Base-by-base conservation (phyloP, 2,329 filamentous ascomycete species). In the Alternaria sp. region DNA sequence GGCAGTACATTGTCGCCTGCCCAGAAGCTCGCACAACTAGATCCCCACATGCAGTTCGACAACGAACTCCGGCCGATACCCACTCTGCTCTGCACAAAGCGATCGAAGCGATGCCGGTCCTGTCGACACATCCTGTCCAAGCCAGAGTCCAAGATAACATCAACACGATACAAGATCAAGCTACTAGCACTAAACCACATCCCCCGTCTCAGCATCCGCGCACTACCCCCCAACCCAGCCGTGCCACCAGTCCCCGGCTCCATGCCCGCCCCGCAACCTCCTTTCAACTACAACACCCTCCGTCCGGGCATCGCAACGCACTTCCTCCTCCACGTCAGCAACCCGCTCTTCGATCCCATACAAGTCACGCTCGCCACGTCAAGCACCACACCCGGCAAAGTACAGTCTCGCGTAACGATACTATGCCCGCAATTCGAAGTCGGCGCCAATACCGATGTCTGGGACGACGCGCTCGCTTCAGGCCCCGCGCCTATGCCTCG, bases 91-190 rank as follows among this genome's bases (percentile, higher is more conserved):
- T 90, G 93, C 60, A 97, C 95, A 0, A 97, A 97, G 77, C 91
- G 95, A 40, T 93, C 93, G 19, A 98, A 97, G 82, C 92, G 96
- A 49, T 99, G 96, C 80, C 91, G 93, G 54, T 87, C 90, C 11
- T 99, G 96, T 81, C 91, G 96, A 12, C 95, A 98, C 82, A 97
- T 98, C 76, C 91, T 99, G 71, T 92, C 93, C 65, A 96, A 97
- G 78, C 96, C 95, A 13, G 96, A 99, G 80, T 88, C 90, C 62
- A 99, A 98, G 80, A 90, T 97, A 30, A 89, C 89, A 50, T 95
- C 91, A 56, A 96, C 92, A 7, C 91, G 94, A 28, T 98, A 96
- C 86, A 92, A 95, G 74, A 97, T 99, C 79, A 91, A 93, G 58
- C 87, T 98, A 1, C 90, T 98, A 6, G 96, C 96, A 12, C 75